A percentile compares a stretch with the other conserved stretches of the same genome.
phyloP scores from a whole-genome alignment of 352 stramenopile species.

The Pilasporangium apinafurcum region DNA sequence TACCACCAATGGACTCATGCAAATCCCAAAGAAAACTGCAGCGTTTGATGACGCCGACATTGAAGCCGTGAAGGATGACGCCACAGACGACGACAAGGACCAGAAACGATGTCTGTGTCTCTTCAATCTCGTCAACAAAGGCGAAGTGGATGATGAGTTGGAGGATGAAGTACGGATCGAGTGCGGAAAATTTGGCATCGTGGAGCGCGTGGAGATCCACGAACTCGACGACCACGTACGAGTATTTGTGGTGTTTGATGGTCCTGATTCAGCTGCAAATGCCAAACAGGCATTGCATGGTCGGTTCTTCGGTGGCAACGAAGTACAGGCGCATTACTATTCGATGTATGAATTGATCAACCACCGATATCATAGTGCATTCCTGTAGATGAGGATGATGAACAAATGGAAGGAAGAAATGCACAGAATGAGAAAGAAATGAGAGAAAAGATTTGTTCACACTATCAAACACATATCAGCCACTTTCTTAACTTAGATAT shows the following conservation, averaged over 20 bases:
- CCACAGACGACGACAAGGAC: conserved; percentile 11
- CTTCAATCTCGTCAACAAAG: conserved; percentile 60
- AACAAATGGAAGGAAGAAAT: not conserved
- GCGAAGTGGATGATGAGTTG: conserved; percentile 68
- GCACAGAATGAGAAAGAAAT: not conserved
- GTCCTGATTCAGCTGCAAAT: conserved; percentile 30
- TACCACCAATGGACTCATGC: not conserved
- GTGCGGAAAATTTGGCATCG: conserved; percentile 52
- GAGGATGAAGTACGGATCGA: conserved; percentile 61
- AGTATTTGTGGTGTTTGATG: conserved; percentile 70
- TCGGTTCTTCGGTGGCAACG: conserved; percentile 71
- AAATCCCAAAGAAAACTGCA: conserved; percentile 17
- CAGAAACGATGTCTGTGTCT: conserved; percentile 61
- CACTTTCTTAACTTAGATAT: too few species aligned
- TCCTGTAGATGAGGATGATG: conserved; percentile 22
- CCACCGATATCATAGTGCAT: conserved; percentile 42
- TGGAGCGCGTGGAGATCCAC: conserved; percentile 50
- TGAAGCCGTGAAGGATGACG: conserved; percentile 44
- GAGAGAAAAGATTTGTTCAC: too few species aligned
- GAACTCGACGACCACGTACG: conserved; percentile 67
- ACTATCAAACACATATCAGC: too few species aligned
- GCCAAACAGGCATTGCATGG: conserved; percentile 58
- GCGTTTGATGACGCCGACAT: conserved; percentile 51
- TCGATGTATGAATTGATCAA: conserved; percentile 31
- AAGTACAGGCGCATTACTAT: conserved; percentile 66